Evolutionary conservation across 345 rosid species (phyloP).

Genomic region (Linum usitatissimum): DNA sequence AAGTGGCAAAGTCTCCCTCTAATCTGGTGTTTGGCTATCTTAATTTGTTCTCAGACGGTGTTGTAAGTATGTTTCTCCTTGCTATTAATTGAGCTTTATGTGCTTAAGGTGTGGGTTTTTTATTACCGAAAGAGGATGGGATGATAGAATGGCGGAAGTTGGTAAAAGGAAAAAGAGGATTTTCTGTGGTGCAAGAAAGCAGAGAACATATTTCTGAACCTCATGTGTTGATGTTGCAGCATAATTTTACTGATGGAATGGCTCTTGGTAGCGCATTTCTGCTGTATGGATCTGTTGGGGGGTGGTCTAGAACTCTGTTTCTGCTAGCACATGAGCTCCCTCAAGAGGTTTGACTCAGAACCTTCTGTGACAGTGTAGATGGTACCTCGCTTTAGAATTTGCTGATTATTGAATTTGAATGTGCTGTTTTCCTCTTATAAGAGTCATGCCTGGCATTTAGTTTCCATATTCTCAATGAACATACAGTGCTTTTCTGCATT

Average conservation of each 20-base stretch:
- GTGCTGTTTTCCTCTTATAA: too few relatives aligned
- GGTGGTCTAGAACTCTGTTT: constrained; percentile 98
- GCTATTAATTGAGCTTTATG: not conserved
- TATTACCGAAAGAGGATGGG: too few relatives aligned
- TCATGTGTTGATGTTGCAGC: constrained; percentile 41
- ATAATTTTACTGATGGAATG: constrained; percentile 96
- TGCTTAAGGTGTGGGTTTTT: not conserved
- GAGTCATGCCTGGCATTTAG: too few relatives aligned
- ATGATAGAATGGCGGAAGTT: not conserved
- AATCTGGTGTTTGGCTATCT: constrained; percentile 94
- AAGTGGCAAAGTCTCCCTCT: constrained; percentile 35
- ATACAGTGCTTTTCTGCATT: too few relatives aligned
- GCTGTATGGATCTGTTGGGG: constrained; percentile 95
- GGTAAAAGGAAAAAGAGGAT: not conserved
- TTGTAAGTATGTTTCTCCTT: constrained; percentile 56
- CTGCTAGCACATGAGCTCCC: constrained; percentile 98
- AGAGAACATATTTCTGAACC: not conserved
- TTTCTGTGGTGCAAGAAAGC: not conserved
- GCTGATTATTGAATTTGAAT: too few relatives aligned
- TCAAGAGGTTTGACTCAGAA: constrained; percentile 61
- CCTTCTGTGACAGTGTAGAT: too few relatives aligned
- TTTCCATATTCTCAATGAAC: too few relatives aligned
- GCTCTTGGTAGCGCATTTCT: constrained; percentile 97
- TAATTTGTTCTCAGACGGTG: constrained; percentile 96
- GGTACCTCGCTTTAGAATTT: too few relatives aligned